These are phyloP conservation scores for Celoporthe dispersa DNA, from an alignment of 2,329 filamentous ascomycete species.

Conservation along the genomic window DNA sequence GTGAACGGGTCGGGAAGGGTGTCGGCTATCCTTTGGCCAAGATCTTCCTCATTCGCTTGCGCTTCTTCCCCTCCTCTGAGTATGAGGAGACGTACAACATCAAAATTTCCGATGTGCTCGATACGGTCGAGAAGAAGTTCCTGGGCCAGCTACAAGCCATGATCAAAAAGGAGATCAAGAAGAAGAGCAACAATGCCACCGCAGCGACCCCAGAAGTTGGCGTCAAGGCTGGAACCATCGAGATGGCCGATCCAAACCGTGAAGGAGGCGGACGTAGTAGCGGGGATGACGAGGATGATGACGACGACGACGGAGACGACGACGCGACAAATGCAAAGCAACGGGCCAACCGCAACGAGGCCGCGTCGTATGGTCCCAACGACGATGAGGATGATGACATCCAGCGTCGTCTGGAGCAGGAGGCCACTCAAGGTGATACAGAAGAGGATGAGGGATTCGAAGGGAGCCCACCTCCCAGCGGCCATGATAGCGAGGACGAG, in stretches of 20 bases:
- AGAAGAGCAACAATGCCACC: slow-evolving; percentile 68
- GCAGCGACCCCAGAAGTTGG: slow-evolving; percentile 78
- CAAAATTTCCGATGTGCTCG: slow-evolving; percentile 73
- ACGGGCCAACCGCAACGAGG: slow-evolving; percentile 76
- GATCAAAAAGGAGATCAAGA: slow-evolving; percentile 81
- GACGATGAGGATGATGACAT: slow-evolving; percentile 89
- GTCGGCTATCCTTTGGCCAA: slow-evolving; percentile 73
- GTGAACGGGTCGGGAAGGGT: slow-evolving; percentile 77
- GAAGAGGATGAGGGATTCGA: slow-evolving; percentile 60
- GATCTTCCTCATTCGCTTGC: slow-evolving; percentile 79
- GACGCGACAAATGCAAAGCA: slow-evolving; percentile 78
- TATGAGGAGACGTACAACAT: slow-evolving; percentile 89
- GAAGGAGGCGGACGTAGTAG: slow-evolving; percentile 44
- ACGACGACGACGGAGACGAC: slow-evolving; percentile 77
- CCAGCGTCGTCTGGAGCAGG: slow-evolving; percentile 64
- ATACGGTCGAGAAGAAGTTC: slow-evolving; percentile 80
- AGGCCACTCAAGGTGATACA: slow-evolving; percentile 49
- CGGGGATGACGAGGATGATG: slow-evolving; percentile 58
- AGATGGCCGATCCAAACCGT: slow-evolving; percentile 48
- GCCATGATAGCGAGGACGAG: slow-evolving; percentile 45
- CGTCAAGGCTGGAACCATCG: slow-evolving; percentile 56
- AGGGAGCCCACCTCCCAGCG: slow-evolving; percentile 49
- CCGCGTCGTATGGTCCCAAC: slow-evolving; percentile 87
- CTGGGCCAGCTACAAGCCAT: slow-evolving; percentile 72
- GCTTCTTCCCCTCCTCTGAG: slow-evolving; percentile 83